A percentile compares a stretch with the other conserved stretches of the same genome.
Evolutionary conservation across 164 flowering plant genomes (phyloP).

Genomic region (Dillenia suffruticosa): DNA sequence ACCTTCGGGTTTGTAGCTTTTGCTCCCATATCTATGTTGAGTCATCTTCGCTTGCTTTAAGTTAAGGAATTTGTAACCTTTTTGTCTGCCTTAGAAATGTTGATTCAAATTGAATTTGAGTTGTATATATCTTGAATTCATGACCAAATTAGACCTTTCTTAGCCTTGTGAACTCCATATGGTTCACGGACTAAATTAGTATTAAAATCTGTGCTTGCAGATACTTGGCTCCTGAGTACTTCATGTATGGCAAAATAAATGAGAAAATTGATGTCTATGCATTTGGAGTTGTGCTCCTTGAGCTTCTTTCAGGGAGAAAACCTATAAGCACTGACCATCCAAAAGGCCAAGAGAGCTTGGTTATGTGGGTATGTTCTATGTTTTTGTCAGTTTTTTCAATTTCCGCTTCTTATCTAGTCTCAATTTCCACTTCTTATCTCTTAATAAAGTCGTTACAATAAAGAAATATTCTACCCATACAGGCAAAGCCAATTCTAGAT

Average conservation of each 20-base stretch:
- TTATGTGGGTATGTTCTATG: conserved; percentile 86
- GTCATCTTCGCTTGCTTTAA: too few relatives aligned
- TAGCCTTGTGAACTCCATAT: neutral
- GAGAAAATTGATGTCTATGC: conserved; percentile 93
- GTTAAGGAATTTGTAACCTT: too few relatives aligned
- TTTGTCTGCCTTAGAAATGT: too few relatives aligned
- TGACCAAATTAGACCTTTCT: too few relatives aligned
- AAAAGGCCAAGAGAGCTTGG: conserved; percentile 89
- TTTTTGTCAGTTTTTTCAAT: conserved; percentile 81
- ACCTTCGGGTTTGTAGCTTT: conserved; percentile 76
- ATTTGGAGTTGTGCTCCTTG: conserved; percentile 96
- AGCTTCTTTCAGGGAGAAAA: conserved; percentile 91
- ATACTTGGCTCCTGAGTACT: conserved; percentile 97
- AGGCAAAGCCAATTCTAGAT: conserved; percentile 78
- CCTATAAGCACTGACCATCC: conserved; percentile 72
- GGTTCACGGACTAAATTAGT: neutral
- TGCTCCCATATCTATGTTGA: too few relatives aligned
- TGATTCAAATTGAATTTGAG: too few relatives aligned
- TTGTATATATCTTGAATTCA: too few relatives aligned
- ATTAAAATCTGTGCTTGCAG: conserved; percentile 33
- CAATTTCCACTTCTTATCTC: conserved; percentile 3
- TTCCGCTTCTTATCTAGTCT: neutral
- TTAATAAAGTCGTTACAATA: conserved; percentile 4
- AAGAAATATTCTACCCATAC: conserved; percentile 8
- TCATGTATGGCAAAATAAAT: conserved; percentile 88